Percentiles rank a stretch among this genome's conserved stretches.
These are phyloP conservation scores for Pythium dissimile DNA, from an alignment of 352 stramenopile genomes.

Conservation along the genomic window DNA sequence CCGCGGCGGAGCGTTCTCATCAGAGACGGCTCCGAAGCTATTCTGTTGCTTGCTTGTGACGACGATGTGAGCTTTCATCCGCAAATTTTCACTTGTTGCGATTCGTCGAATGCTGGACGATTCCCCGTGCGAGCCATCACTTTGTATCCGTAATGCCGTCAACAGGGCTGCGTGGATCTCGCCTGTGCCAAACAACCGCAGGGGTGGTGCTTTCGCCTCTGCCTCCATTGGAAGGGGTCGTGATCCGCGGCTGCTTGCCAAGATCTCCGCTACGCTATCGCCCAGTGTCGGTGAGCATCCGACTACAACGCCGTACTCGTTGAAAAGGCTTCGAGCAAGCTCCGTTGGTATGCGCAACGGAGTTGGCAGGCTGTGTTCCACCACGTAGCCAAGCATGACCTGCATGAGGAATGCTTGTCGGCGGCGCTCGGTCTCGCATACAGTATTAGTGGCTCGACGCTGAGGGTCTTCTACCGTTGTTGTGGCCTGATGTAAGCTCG, in stretches of 20 bases:
- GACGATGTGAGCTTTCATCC: conserved; percentile 3
- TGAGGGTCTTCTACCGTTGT: conserved; percentile 39
- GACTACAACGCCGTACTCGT: conserved; percentile 62
- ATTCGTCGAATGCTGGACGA: conserved; percentile 32
- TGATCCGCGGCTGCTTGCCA: conserved; percentile 8
- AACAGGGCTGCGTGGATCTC: conserved; percentile 57
- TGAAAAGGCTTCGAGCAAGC: conserved; percentile 40
- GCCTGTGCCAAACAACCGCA: conserved; percentile 26
- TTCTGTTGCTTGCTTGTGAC: not conserved
- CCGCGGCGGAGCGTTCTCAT: conserved; percentile 35
- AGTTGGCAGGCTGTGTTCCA: conserved; percentile 31
- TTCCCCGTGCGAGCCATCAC: conserved; percentile 62
- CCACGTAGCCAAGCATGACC: conserved; percentile 51
- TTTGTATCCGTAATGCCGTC: conserved; percentile 46
- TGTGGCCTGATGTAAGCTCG: conserved; percentile 45
- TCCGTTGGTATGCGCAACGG: conserved; percentile 34
- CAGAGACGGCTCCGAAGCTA: not conserved
- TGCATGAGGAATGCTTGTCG: conserved; percentile 69
- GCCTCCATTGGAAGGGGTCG: not conserved
- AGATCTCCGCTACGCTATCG: conserved; percentile 32
- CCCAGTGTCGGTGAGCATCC: conserved; percentile 50
- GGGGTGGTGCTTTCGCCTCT: not conserved
- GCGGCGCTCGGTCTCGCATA: conserved; percentile 34
- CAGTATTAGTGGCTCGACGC: conserved; percentile 30
- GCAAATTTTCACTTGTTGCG: conserved; percentile 6